Base-by-base conservation (phyloP, 2,329 filamentous ascomycete genomes). In the Emmonsiellopsis sp. region DNA sequence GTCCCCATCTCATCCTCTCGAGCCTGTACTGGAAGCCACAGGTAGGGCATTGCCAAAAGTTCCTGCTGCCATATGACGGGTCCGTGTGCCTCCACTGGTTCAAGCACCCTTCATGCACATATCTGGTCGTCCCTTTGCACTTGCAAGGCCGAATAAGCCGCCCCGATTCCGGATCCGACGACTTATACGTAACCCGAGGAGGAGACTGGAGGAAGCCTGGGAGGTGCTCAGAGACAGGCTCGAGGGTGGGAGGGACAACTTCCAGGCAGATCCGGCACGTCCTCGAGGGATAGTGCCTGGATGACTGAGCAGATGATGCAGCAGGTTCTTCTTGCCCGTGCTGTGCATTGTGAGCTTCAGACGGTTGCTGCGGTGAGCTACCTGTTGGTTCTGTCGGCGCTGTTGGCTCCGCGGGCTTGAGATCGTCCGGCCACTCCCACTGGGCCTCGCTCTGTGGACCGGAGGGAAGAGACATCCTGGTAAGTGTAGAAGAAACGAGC, bases 241-340 rank as follows among this genome's bases (percentile, higher is more conserved):
- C 74, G 57, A 80, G 80, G n/a, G 80, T 83, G 34, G 84, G 81
- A 55, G 74, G 71, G 27, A 87, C 77, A 56, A 77, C 76, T 59
- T 96, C 92, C 42, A 95, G 77, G 67, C 92, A 97, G 58, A 97
- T 96, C 54, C 92, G 86, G 70, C 92, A 97, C 56, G 83, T 86
- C 59, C 89, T 80, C 31, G 86, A 79, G 39, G 81, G 80, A 68
- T 88, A 92, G 57, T 81, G 79, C 49, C 63, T 74, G 27, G 53
- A 53, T 67, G 40, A 36, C 40, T 27, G 31, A 7, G 47, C 13
- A 11, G 46, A 49, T 13, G 36, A 31, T 11, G 10, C 17, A 39
- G 34, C 6, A n/a, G 46, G 46, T 13, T n/a, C 46, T 40, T 43
- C 39, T 14, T 14, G 21, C 17, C 17, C 17, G 0, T n/a, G 49